Evolutionary conservation across 2,329 filamentous ascomycete genomes (phyloP), one percentile per base, ranked within the genome.

Genomic region (Diatrype stigma): DNA sequence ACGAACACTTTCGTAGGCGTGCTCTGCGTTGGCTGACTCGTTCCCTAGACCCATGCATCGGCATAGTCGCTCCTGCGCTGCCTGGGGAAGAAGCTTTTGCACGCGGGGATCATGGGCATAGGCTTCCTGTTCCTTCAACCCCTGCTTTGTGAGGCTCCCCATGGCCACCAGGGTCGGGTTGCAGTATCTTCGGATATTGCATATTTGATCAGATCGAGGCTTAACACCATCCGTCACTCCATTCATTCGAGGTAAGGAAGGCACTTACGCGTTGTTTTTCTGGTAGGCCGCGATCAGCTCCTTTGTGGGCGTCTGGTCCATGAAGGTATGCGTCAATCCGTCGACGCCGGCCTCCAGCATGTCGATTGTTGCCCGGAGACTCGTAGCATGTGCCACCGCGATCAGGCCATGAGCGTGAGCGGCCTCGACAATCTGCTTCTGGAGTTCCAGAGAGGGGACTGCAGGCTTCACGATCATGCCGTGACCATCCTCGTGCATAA

Each of bases 401-500:
- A 60, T 51, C 8, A 62, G 50, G 1, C 63, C 63, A 23, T 58
- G 48, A 19, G 54, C 42, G 19, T 69, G 64, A 6, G 65, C 60
- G 4, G 72, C 68, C 5, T 67, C 61, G 34, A 79, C 66, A 19
- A 79, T 65, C 3, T 67, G 69, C 46, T 63, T 68, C 53, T 80
- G 76, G 4, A 80, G 63, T 42, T 72, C 67, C 4, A 73, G 50
- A 0, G 68, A 65, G 0, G 76, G 75, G 32, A 72, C 64, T 4
- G 57, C 54, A 17, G 76, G 65, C 7, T 65, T 52, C 26, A 62
- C 50, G 2, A 69, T 68, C 60, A 78, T 63, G 8, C 65, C 60
- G 7, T 59, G 65, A 3, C 76, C 76, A 47, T 66, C 69, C 55
- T 79, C 76, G 54, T 79, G 73, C 68, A 79, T 76, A 45, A 79